A percentile compares a stretch with the other conserved stretches of the same genome.
These are phyloP conservation scores for Ogataea trehalophila DNA, from an alignment of 805 yeast species.

Conservation along the genomic window DNA sequence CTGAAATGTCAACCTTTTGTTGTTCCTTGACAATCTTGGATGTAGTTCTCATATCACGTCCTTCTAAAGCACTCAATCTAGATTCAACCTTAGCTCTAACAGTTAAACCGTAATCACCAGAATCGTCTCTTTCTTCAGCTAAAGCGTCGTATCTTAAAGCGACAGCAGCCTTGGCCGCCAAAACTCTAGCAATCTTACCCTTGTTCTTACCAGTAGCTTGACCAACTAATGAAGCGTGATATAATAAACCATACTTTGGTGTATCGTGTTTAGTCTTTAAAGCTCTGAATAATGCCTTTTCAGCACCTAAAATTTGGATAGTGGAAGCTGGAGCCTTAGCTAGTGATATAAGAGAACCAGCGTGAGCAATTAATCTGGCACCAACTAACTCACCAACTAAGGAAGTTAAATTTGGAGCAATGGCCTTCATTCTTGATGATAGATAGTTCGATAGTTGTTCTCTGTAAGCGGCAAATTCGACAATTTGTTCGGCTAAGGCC, in stretches of 20 bases:
- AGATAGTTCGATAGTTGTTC: slow-evolving; percentile 91
- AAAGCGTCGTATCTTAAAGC: slow-evolving; percentile 94
- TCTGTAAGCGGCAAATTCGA: slow-evolving; percentile 93
- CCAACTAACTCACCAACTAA: slow-evolving; percentile 97
- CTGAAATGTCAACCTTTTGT: slow-evolving; percentile 81
- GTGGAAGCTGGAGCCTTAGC: slow-evolving; percentile 99
- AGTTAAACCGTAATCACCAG: slow-evolving; percentile 88
- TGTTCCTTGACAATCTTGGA: slow-evolving; percentile 77
- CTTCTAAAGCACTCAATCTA: slow-evolving; percentile 91
- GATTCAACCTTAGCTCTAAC: slow-evolving; percentile 92
- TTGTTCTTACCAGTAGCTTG: slow-evolving; percentile 97
- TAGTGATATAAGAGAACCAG: slow-evolving; percentile 89
- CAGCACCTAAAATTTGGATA: slow-evolving; percentile 97
- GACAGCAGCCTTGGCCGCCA: slow-evolving; percentile 98
- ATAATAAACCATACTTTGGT: slow-evolving; percentile 95
- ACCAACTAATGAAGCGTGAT: slow-evolving; percentile 96
- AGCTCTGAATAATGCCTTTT: slow-evolving; percentile 97
- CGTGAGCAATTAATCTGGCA: slow-evolving; percentile 95
- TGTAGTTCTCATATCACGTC: slow-evolving; percentile 91
- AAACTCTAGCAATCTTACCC: slow-evolving; percentile 97
- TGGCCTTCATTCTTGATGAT: slow-evolving; percentile 94
- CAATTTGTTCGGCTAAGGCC: slow-evolving; percentile 92
- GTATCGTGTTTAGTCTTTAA: slow-evolving; percentile 98
- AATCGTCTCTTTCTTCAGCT: slow-evolving; percentile 94
- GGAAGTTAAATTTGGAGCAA: slow-evolving; percentile 95